Evolutionary conservation across 148 eudicot species (phyloP), one percentile per base, ranked within the genome.

Genomic region (Polygonum aviculare): DNA sequence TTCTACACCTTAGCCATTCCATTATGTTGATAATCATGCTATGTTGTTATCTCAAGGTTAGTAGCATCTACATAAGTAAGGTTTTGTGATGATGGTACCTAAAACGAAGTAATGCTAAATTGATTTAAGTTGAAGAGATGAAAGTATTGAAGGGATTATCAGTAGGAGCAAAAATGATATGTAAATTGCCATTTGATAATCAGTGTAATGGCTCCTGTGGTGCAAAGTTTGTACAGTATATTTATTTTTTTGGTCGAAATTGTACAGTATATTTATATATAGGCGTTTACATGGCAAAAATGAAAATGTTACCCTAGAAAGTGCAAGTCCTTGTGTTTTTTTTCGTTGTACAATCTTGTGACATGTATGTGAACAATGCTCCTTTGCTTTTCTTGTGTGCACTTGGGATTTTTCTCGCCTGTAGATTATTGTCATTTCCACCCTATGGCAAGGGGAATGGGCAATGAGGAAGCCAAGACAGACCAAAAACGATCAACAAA

Each of bases 1-100:
- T 79, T 85, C 88, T 41, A 87, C 85, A 2, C 93, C 93, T 33
- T 91, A 85, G 50, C n/a, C 44, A 12, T 52, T 59, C 39, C 62
- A 78, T 74, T 74, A 52, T 79, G 84, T 84, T 80, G 78, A 44
- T 44, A 74, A 19, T 55, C 10, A 18, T 55, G 26, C 10, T n/a
- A 14, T 26, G 65, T 59, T 26, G 65, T 59, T 60, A 35, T 60
- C n/a, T 5, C 5, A 60, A 60, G 69, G 67, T 60, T 31, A 60
- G 69, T 60, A 31, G 15, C 69, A 31, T 60, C 69, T 11, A 0
- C 47, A 44, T 60, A 60, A 26, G 1, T 60, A 60, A 26, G 6
- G 16, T 54, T 54, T 18, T 19, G 60, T 18, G 60, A 54, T 19
- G 26, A 54, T 54, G 60, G 21, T 54, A n/a, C 19, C 8, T 21